Percentiles rank a stretch among this genome's conserved stretches.
phyloP scores from a whole-genome alignment of 2,329 filamentous ascomycete species.

The Pseudocercospora cruenta region DNA sequence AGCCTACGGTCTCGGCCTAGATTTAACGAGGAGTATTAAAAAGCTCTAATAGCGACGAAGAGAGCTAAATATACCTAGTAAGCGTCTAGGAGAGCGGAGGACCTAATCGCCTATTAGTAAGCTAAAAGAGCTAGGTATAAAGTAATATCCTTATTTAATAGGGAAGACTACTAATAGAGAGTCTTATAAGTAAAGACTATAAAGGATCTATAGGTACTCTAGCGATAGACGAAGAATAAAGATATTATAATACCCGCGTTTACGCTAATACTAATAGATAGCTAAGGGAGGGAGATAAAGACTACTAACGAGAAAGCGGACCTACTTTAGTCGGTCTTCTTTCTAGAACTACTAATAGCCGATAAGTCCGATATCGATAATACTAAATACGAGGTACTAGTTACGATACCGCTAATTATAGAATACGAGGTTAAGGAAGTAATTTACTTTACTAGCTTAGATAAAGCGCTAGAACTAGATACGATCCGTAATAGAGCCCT shows the following conservation, averaged over 20 bases:
- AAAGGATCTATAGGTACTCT: not conserved
- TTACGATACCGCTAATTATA: not conserved
- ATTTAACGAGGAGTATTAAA: not conserved
- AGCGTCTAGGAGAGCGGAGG: not conserved
- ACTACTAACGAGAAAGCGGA: not conserved
- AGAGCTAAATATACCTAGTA: not conserved
- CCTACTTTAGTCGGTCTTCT: not conserved
- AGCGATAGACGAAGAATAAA: not conserved
- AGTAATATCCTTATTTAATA: not conserved
- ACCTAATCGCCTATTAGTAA: not conserved
- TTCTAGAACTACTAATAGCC: not conserved
- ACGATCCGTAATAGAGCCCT: not conserved
- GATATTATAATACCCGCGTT: not conserved
- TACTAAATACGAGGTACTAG: not conserved
- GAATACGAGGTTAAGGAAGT: not conserved
- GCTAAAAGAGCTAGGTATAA: not conserved
- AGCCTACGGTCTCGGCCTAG: not conserved
- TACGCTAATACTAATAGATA: not conserved
- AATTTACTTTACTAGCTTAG: not conserved
- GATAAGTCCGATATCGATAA: not conserved
- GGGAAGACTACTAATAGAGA: not conserved
- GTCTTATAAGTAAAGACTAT: not conserved
- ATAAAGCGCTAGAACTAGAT: not conserved
- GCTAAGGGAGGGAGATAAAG: not conserved
- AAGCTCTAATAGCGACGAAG: not conserved